Evolutionary conservation across 2,329 filamentous ascomycete species (phyloP).

Genomic region (Apiospora rasikravindrae): DNA sequence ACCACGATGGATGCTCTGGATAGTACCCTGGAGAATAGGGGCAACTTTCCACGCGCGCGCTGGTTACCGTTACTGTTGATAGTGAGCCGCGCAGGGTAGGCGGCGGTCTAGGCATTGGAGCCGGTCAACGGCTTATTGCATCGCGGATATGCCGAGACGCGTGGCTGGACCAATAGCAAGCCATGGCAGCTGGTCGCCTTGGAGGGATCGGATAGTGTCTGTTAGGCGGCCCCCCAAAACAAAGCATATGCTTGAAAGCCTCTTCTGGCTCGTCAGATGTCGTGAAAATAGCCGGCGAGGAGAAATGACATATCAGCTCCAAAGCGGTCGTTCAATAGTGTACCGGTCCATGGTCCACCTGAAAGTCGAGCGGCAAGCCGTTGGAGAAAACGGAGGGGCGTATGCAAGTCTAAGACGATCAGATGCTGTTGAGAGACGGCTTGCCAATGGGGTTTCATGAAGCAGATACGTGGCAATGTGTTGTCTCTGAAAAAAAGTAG

Average conservation of each 20-base stretch:
- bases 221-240: background rate
- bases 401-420: background rate
- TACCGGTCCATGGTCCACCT: background rate
- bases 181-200: background rate
- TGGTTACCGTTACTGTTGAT: background rate
- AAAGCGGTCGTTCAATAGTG: too few species aligned
- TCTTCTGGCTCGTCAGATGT: background rate
- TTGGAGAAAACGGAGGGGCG: background rate
- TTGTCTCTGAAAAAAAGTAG: constrained; percentile 7
- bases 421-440: background rate
- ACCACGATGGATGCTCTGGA: background rate
- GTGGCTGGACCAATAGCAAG: constrained; percentile 8
- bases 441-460: background rate
- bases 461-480: constrained; percentile 10
- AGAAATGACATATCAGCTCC: constrained; percentile 1
- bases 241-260: background rate
- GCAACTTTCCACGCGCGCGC: background rate
- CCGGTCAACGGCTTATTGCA: constrained; percentile 3
- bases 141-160: background rate
- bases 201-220: constrained; percentile 5
- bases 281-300: background rate
- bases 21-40: background rate
- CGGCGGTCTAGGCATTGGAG: background rate
- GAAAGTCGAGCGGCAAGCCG: constrained; percentile 5
- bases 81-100: too few species aligned